Base-by-base conservation (phyloP, 176 grass and related monocot genomes). In the Raddia guianensis region DNA sequence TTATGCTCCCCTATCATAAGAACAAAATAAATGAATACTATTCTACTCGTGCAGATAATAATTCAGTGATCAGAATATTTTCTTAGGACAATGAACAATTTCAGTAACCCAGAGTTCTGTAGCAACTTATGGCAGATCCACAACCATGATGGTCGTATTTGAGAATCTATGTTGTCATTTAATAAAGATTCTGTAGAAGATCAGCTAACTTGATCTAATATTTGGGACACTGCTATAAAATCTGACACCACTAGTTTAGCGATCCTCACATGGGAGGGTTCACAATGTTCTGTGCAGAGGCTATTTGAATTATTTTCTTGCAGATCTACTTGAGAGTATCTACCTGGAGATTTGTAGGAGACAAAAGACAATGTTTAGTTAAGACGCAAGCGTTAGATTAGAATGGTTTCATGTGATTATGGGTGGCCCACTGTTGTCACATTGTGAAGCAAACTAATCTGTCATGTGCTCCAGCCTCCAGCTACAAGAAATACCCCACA, bases 11-110 rank as follows among this genome's bases (percentile, higher is more conserved):
- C 15, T 32, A 65, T 66, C 40, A 86, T 66, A 74, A 74, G 32
- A 42, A n/a, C 12, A 68, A 58, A 79, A 79, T 58, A 67, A 74
- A 27, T 67, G 12, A 8, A 18, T 32, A 43, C 5, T 8, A 9
- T 80, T 72, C 42, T 42, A 49, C 16, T 79, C 3, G 42, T 12
- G 40, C 18, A 74, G 8, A 52, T 42, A 37, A 55, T 6, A 19
- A 40, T 27, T 68, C 13, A 69, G 8, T 33, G 5, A 55, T 55
- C 49, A 47, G 19, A 78, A 71, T 49, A 65, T 63, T 53, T 79
- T 61, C 42, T 50, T 46, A 43, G 83, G 74, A 64, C 74, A 49
- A 49, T 0, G 48, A 86, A 44, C 32, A 42, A 52, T 57, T 70
- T 9, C 20, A 57, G 73, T 18, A 72, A 57, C 58, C 15, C 49